Base-by-base conservation (phyloP, 2,329 filamentous ascomycete species). In the Chaetomium sp. region DNA sequence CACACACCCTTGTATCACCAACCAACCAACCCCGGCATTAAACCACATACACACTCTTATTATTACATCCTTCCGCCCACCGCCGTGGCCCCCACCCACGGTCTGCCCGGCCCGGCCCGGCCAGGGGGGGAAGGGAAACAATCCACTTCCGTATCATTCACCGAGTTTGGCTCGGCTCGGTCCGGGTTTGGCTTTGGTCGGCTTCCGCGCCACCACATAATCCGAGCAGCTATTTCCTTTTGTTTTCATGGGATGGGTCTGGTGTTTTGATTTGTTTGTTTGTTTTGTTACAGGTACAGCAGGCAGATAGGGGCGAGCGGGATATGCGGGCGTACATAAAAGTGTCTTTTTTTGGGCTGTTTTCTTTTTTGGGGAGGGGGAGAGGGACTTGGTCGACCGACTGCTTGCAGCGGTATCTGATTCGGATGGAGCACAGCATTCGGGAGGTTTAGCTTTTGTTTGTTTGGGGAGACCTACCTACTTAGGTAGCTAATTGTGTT, bases 301-400 rank as follows among this genome's bases (percentile, higher is more conserved):
- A 42, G 45, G 57, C 13, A 31, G 13, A 12, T 10, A 19, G 4
- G 7, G 49, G 25, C 49, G 29, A 13, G 23, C 47, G 45, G 21
- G 19, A 45, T 12, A 33, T 13, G 57, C 47, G 49, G 42, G 56
- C 38, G 47, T 53, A 60, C 53, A 62, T 38, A 57, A 56, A 62
- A 56, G 35, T 50, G 23, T 62, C 8, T 3, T 54, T 33, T 56
- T 47, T 21, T 45, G 1, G 4, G 21, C 6, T 31, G 16, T 47
- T 21, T 57, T n/a, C 2, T 27, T 27, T 12, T 57, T 35, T 57
- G 27, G 27, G 27, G 27, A 29, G 27, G 27, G 27, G 27, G 27
- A n/a, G n/a, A n/a, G 31, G 38, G 16, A 42, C 23, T 35, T 25
- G 53, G 29, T n/a, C 23, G 21, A 21, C 12, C 35, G 31, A 38